These are phyloP conservation scores for Mrakia blollopis DNA, from an alignment of 768 basidiomycete genomes.

Conservation along the genomic window DNA sequence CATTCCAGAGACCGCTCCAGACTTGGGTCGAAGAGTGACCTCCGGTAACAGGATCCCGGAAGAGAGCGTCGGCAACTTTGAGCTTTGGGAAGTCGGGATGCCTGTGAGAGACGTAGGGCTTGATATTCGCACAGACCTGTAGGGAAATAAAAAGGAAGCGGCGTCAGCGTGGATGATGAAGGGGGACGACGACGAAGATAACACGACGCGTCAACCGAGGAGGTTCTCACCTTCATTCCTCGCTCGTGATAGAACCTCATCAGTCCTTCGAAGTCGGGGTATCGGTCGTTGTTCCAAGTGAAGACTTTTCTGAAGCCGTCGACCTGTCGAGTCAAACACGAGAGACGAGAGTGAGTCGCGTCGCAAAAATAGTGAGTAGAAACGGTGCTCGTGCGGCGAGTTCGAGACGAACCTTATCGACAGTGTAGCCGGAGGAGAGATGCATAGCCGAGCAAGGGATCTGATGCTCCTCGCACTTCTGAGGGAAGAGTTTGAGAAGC, in stretches of 20 bases:
- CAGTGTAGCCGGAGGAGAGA: slow-evolving; percentile 43
- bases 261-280: slow-evolving; percentile 44
- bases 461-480: slow-evolving; percentile 40
- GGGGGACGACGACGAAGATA: neutral
- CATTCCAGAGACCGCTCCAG: slow-evolving; percentile 40
- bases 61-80: slow-evolving; percentile 37
- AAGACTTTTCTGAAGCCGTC: slow-evolving; percentile 21
- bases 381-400: too few species aligned
- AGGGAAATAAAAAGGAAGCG: neutral
- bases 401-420: slow-evolving; percentile 4
- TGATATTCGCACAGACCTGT: slow-evolving; percentile 4
- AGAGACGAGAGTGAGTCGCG: slow-evolving; percentile 38
- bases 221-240: slow-evolving; percentile 38
- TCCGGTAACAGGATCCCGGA: slow-evolving; percentile 38
- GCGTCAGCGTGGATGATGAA: neutral
- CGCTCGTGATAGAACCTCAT: slow-evolving; percentile 39
- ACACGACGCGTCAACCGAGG: neutral
- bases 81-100: slow-evolving; percentile 40
- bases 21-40: slow-evolving; percentile 34
- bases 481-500: slow-evolving; percentile 40
- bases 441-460: slow-evolving; percentile 44
- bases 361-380: neutral
- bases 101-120: slow-evolving; percentile 37
- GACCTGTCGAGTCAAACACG: slow-evolving; percentile 39
- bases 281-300: slow-evolving; percentile 36